A percentile compares a stretch with the other conserved stretches of the same genome.
These are phyloP conservation scores for Cyclotella baltica DNA, from an alignment of 108 stramenopile genomes.

Conservation along the genomic window DNA sequence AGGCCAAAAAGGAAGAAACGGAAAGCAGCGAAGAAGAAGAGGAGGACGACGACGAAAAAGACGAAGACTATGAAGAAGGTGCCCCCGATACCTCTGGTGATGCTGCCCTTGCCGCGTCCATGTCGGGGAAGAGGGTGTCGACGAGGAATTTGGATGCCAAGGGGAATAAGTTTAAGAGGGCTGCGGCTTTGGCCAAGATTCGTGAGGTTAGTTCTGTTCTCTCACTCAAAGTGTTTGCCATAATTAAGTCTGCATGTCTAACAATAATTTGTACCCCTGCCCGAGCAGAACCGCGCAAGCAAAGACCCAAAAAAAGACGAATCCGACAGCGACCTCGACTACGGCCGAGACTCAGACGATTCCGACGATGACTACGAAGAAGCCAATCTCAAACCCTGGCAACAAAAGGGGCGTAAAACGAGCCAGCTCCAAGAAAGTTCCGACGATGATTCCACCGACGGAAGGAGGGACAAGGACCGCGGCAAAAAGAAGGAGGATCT, in stretches of 20 bases:
- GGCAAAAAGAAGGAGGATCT: slow-evolving; percentile 32
- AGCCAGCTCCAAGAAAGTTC: slow-evolving; percentile 43
- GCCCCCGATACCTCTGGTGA: slow-evolving; percentile 62
- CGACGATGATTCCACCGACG: slow-evolving; percentile 57
- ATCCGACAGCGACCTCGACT: slow-evolving; percentile 75
- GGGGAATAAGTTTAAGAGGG: slow-evolving; percentile 78
- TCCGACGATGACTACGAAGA: slow-evolving; percentile 82
- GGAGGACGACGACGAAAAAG: slow-evolving; percentile 40
- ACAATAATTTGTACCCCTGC: neutral
- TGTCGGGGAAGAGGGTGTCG: slow-evolving; percentile 72
- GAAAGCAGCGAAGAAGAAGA: slow-evolving; percentile 55
- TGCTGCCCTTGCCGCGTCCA: slow-evolving; percentile 65
- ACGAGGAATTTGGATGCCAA: slow-evolving; percentile 73
- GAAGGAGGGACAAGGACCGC: slow-evolving; percentile 32
- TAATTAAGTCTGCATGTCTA: neutral
- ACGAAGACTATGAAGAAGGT: slow-evolving; percentile 54
- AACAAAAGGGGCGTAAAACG: slow-evolving; percentile 60
- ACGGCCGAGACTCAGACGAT: slow-evolving; percentile 81
- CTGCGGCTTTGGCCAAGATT: slow-evolving; percentile 75
- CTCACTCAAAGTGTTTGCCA: slow-evolving; percentile 3
- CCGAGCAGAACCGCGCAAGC: slow-evolving; percentile 56
- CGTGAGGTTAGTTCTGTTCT: slow-evolving; percentile 61
- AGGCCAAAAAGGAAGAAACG: slow-evolving; percentile 59
- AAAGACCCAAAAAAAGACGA: slow-evolving; percentile 61
- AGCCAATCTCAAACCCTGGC: slow-evolving; percentile 72